These are phyloP conservation scores for Flaveria brownii DNA, from an alignment of 129 eudicot species.

Conservation along the genomic window DNA sequence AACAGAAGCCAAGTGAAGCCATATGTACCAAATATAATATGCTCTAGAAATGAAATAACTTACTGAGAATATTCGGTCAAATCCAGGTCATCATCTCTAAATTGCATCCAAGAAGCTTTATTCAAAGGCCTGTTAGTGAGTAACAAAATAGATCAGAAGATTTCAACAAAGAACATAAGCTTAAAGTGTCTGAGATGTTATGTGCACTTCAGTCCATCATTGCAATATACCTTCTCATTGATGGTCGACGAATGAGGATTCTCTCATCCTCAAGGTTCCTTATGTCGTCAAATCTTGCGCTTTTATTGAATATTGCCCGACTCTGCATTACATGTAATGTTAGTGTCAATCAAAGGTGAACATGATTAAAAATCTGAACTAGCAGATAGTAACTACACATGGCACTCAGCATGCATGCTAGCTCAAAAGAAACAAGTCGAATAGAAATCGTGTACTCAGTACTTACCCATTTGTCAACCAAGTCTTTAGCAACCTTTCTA, in stretches of 20 bases:
- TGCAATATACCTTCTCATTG: slow-evolving; percentile 58
- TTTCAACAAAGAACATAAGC: not conserved
- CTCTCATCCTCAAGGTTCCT: slow-evolving; percentile 82
- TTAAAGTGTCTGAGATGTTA: too few species aligned
- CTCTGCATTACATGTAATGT: slow-evolving; percentile 50
- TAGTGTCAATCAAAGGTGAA: slow-evolving; percentile 6
- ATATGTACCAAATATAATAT: not conserved
- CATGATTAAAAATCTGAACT: too few species aligned
- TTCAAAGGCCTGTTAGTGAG: slow-evolving; percentile 52
- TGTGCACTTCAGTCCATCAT: not conserved
- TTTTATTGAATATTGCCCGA: slow-evolving; percentile 92
- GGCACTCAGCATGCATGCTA: slow-evolving; percentile 9
- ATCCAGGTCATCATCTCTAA: slow-evolving; percentile 90
- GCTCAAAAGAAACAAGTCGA: not conserved
- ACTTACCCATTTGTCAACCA: slow-evolving; percentile 98
- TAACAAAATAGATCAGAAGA: slow-evolving; percentile 22
- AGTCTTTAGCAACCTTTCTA: slow-evolving; percentile 87
- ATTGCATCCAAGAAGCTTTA: slow-evolving; percentile 69
- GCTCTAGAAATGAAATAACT: slow-evolving; percentile 25
- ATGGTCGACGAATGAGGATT: slow-evolving; percentile 49
- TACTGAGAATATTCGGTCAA: slow-evolving; percentile 77
- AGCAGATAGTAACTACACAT: too few species aligned
- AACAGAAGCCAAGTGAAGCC: not conserved
- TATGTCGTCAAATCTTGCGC: slow-evolving; percentile 97
- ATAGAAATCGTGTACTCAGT: slow-evolving; percentile 26